phyloP scores from a whole-genome alignment of 108 stramenopile species.

The Cyclotella kingstonii region DNA sequence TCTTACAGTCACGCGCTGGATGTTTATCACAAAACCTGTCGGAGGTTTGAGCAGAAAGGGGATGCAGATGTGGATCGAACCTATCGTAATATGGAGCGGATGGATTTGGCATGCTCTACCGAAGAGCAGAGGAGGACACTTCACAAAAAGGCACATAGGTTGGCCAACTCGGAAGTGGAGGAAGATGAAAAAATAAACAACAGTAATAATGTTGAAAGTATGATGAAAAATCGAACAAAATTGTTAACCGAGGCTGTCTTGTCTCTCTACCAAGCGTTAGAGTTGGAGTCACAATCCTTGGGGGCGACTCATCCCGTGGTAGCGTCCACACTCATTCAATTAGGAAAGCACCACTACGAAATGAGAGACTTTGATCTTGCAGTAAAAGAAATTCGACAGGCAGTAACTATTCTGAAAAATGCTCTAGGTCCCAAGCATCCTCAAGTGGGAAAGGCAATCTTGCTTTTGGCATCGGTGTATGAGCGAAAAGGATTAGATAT shows the following conservation, averaged over 20 bases:
- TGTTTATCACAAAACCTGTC: conserved; percentile 41
- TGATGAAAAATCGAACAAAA: conserved; percentile 5
- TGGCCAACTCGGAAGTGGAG: too few species aligned
- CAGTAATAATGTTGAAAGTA: conserved; percentile 1
- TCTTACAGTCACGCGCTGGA: conserved; percentile 36
- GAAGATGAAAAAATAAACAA: too few species aligned
- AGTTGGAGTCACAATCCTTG: conserved; percentile 16
- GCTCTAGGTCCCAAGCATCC: conserved; percentile 36
- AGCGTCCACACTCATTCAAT: conserved; percentile 31
- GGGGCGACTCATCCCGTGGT: conserved; percentile 35
- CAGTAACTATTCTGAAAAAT: conserved; percentile 16
- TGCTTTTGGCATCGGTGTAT: conserved; percentile 35
- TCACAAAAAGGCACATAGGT: conserved; percentile 14
- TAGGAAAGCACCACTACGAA: conserved; percentile 41
- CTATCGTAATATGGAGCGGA: conserved; percentile 20
- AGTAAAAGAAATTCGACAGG: conserved; percentile 31
- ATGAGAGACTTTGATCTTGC: conserved; percentile 37
- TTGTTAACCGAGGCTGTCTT: conserved; percentile 26
- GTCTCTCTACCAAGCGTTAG: conserved; percentile 23
- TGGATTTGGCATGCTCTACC: conserved; percentile 25
- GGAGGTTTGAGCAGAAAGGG: conserved; percentile 22
- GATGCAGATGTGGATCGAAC: conserved; percentile 39
- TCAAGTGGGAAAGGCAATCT: conserved; percentile 28
- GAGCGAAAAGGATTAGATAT: conserved; percentile 32
- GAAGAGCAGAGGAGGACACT: conserved; percentile 24